These are phyloP conservation scores for Pseudonectria buxi DNA, from an alignment of 2,329 filamentous ascomycete genomes.

Conservation along the genomic window DNA sequence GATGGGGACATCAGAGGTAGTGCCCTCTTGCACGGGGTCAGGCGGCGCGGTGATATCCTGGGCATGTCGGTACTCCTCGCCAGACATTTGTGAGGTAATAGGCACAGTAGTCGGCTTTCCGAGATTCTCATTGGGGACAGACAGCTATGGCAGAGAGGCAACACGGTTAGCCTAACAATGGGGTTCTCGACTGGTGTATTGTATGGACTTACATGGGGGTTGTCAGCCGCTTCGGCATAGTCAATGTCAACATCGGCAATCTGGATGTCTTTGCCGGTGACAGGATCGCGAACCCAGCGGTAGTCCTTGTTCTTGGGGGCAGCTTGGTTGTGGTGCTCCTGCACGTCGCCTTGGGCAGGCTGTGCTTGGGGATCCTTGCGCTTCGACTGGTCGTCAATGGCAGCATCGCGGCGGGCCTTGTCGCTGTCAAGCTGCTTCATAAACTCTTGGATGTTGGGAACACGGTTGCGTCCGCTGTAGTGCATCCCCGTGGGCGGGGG, in stretches of 20 bases:
- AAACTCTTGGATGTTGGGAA: conserved; percentile 84
- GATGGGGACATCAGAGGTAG: conserved; percentile 90
- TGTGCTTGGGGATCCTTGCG: conserved; percentile 28
- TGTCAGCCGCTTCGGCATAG: conserved; percentile 60
- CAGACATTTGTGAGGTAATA: conserved; percentile 63
- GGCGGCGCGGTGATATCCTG: conserved; percentile 90
- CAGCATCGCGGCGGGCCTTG: conserved; percentile 67
- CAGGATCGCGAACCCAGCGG: conserved; percentile 76
- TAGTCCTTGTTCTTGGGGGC: conserved; percentile 41
- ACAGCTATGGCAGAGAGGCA: conserved; percentile 44
- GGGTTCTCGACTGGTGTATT: too few relatives aligned
- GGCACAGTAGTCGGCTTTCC: conserved; percentile 66
- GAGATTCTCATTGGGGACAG: conserved; percentile 84
- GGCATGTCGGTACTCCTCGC: conserved; percentile 72
- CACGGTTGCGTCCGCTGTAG: conserved; percentile 76
- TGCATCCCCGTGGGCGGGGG: conserved; percentile 51
- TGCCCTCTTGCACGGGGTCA: conserved; percentile 72
- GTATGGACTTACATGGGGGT: conserved; percentile 53
- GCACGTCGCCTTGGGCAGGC: conserved; percentile 32
- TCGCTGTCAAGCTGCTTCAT: conserved; percentile 70
- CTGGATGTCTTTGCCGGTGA: conserved; percentile 76
- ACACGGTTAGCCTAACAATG: rapidly evolving
- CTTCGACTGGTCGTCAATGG: conserved; percentile 55
- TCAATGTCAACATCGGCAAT: conserved; percentile 75
- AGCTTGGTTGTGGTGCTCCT: conserved; percentile 36